phyloP scores from a whole-genome alignment of 2,329 filamentous ascomycete species.

The Penicillium fuscoglaucum region DNA sequence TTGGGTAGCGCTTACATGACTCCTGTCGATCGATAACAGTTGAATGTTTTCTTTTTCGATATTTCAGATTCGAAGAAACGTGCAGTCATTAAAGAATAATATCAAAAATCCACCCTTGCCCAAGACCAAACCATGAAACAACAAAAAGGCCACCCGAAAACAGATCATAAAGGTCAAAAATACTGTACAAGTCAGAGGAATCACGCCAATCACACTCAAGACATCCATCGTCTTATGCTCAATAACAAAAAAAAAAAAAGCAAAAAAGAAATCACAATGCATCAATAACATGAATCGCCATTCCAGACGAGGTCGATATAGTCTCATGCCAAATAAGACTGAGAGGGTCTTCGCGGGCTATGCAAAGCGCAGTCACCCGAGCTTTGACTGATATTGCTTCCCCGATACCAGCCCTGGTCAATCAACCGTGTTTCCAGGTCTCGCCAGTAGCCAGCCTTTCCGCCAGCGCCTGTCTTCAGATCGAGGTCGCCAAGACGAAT shows the following conservation, averaged over 20 bases:
- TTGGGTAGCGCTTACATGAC: not conserved
- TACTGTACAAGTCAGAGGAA: not conserved
- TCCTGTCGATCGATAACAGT: not conserved
- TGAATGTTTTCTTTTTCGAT: not conserved
- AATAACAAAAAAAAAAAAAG: not conserved
- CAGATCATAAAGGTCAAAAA: not conserved
- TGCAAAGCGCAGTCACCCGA: conserved; percentile 38
- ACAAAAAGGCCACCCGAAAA: not conserved
- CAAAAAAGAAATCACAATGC: not conserved
- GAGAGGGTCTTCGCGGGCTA: conserved; percentile 9
- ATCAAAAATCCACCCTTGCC: not conserved
- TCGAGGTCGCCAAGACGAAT: conserved; percentile 73
- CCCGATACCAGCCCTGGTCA: conserved; percentile 66
- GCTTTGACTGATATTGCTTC: conserved; percentile 35
- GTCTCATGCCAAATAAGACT: not conserved
- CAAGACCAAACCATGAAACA: not conserved
- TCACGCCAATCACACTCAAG: not conserved
- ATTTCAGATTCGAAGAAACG: not conserved
- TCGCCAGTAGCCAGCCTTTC: conserved; percentile 70
- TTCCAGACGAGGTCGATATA: not conserved
- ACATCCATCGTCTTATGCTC: not conserved
- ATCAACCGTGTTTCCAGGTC: conserved; percentile 63
- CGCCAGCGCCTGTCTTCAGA: conserved; percentile 64
- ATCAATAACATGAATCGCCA: not conserved
- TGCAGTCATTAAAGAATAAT: not conserved